Evolutionary conservation across 306 rosid species (phyloP).

Genomic region (Heteromeles arbutifolia): DNA sequence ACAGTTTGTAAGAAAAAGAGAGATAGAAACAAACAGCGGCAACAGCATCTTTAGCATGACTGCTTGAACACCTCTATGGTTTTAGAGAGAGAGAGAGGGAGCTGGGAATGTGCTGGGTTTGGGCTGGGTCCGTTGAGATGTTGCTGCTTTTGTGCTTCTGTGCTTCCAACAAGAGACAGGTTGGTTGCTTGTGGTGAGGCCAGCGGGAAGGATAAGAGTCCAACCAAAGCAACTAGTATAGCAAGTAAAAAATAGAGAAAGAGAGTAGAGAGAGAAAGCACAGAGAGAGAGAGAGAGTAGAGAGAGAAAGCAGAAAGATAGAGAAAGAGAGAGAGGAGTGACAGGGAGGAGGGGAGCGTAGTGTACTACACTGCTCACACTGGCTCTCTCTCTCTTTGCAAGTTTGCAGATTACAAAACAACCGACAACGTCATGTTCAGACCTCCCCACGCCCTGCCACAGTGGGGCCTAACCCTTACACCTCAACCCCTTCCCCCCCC

Average conservation of each 20-base stretch:
- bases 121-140: neutral
- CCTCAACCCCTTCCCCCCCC: neutral
- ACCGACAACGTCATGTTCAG: conserved; percentile 70
- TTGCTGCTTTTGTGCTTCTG: conserved; percentile 28
- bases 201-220: conserved; percentile 12
- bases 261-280: neutral
- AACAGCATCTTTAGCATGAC: conserved; percentile 13
- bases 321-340: neutral
- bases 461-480: conserved; percentile 34
- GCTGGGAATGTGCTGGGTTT: neutral
- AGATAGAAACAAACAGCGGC: conserved; percentile 2
- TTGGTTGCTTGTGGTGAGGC: conserved; percentile 62
- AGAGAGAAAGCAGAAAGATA: neutral
- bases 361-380: neutral
- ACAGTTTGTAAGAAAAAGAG: conserved; percentile 2
- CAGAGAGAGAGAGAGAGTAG: neutral
- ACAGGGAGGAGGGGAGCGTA: neutral
- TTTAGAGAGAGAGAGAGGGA: neutral
- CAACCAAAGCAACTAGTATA: neutral
- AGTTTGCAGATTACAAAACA: conserved; percentile 34
- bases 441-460: conserved; percentile 67
- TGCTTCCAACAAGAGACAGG: conserved; percentile 58
- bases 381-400: neutral
- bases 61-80: conserved; percentile 12
- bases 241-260: neutral